Conservation (phyloP, 805 yeast species). For the Candida vartiovaarae region DNA sequence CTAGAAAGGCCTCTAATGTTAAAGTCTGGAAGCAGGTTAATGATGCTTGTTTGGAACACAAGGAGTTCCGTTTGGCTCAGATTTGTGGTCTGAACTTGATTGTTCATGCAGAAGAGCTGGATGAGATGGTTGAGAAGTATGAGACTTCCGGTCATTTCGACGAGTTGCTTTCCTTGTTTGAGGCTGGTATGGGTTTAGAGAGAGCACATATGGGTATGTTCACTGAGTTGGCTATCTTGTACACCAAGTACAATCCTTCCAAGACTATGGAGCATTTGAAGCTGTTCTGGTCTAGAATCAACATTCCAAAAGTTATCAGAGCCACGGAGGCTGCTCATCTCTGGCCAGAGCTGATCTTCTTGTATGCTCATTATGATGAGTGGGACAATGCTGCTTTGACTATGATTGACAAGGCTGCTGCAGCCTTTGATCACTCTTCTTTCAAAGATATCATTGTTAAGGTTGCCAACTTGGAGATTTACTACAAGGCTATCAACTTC, state of each 20-base stretch:
- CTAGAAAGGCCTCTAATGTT: slow-evolving; percentile 92
- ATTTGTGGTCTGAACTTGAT: slow-evolving; percentile 96
- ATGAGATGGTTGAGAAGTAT: slow-evolving; percentile 79
- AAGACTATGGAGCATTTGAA: slow-evolving; percentile 94
- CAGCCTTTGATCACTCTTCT: slow-evolving; percentile 86
- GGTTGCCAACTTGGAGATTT: slow-evolving; percentile 92
- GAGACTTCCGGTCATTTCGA: slow-evolving; percentile 88
- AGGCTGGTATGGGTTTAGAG: slow-evolving; percentile 92
- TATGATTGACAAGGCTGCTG: slow-evolving; percentile 91
- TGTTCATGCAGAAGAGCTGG: slow-evolving; percentile 95
- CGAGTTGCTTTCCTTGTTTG: slow-evolving; percentile 86
- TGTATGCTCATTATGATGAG: slow-evolving; percentile 97
- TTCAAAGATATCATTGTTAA: slow-evolving; percentile 93
- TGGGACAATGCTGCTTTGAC: slow-evolving; percentile 98
- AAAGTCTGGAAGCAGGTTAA: slow-evolving; percentile 97
- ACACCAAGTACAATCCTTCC: slow-evolving; percentile 84
- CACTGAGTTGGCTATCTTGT: slow-evolving; percentile 87
- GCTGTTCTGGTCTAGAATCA: slow-evolving; percentile 95
- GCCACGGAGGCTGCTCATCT: slow-evolving; percentile 92
- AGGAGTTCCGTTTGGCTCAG: slow-evolving; percentile 94
- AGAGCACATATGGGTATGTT: slow-evolving; percentile 99
- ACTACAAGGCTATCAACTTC: slow-evolving; percentile 94
- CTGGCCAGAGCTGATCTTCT: slow-evolving; percentile 93
- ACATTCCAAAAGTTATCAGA: slow-evolving; percentile 92
- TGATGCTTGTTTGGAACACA: slow-evolving; percentile 91